Conservation (phyloP, 108 stramenopile species). For the Skeletonema menzelii region DNA sequence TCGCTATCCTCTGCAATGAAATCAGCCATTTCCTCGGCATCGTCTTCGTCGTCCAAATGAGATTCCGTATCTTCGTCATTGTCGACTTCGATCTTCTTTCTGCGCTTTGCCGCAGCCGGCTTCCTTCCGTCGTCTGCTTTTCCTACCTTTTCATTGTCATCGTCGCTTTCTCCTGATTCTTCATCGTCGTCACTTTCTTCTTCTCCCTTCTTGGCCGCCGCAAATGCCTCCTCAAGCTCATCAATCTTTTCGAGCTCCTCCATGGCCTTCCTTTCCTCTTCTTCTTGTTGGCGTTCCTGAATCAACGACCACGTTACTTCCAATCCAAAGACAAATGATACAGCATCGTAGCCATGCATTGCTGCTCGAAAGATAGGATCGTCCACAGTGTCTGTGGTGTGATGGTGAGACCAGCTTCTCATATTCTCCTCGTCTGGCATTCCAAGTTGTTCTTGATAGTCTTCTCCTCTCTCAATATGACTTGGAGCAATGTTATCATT, state of each 20-base stretch:
- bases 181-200: neutral
- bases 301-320: conserved; percentile 94
- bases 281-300: conserved; percentile 87
- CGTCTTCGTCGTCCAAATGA: conserved; percentile 5
- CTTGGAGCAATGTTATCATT: conserved; percentile 22
- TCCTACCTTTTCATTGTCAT: neutral
- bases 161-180: conserved; percentile 8
- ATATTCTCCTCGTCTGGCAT: conserved; percentile 97
- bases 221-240: conserved; percentile 20
- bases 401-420: conserved; percentile 93
- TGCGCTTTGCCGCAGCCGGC: conserved; percentile 3
- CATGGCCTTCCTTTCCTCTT: conserved; percentile 77
- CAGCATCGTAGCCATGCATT: conserved; percentile 82
- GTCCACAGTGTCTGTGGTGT: conserved; percentile 87
- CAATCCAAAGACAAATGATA: conserved; percentile 94
- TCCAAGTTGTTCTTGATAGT: conserved; percentile 89
- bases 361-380: conserved; percentile 93
- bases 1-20: conserved; percentile 20
- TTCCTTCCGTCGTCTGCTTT: neutral
- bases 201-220: neutral
- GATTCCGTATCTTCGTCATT: conserved; percentile 24
- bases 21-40: conserved; percentile 16
- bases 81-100: conserved; percentile 17
- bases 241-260: conserved; percentile 57
- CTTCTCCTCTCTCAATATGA: conserved; percentile 75